Evolutionary conservation across 768 basidiomycete genomes (phyloP).

Genomic region (Leucocoprinus birnbaumii): DNA sequence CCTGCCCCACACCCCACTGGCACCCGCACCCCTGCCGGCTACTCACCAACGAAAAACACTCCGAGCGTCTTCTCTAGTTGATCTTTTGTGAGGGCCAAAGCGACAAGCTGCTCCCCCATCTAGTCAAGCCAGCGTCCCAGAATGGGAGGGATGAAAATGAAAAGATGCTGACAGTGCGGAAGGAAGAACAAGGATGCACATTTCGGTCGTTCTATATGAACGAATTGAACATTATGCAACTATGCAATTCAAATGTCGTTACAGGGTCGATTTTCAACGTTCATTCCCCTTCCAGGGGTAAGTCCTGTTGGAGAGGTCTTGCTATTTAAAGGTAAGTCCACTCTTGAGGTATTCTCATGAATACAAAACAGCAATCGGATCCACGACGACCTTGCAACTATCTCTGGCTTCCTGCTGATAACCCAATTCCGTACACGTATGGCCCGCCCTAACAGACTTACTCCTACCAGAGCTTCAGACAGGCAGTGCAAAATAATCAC

Average conservation of each 20-base stretch:
- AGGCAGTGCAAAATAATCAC: neutral
- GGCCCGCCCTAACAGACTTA: neutral
- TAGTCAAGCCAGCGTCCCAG: neutral
- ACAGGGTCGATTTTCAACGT: neutral
- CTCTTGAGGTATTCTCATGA: neutral
- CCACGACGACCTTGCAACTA: neutral
- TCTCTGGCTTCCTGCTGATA: too few species aligned
- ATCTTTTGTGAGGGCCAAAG: constrained; percentile 7
- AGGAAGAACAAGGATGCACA: neutral
- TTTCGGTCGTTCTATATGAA: neutral
- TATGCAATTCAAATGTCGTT: too few species aligned
- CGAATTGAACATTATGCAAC: neutral
- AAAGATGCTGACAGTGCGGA: neutral
- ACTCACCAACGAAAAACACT: constrained; percentile 24
- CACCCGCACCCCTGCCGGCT: too few species aligned
- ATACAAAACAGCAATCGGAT: neutral
- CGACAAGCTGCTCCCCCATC: neutral
- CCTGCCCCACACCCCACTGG: neutral
- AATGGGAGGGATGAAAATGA: neutral
- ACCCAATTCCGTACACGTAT: neutral
- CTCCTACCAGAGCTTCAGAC: neutral
- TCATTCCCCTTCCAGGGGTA: neutral
- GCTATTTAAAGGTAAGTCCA: neutral
- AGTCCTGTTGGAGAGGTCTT: neutral
- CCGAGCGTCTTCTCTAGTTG: constrained; percentile 23